These are phyloP conservation scores for Volvariella surrecta DNA, from an alignment of 1,284 basidiomycete species.

Conservation along the genomic window DNA sequence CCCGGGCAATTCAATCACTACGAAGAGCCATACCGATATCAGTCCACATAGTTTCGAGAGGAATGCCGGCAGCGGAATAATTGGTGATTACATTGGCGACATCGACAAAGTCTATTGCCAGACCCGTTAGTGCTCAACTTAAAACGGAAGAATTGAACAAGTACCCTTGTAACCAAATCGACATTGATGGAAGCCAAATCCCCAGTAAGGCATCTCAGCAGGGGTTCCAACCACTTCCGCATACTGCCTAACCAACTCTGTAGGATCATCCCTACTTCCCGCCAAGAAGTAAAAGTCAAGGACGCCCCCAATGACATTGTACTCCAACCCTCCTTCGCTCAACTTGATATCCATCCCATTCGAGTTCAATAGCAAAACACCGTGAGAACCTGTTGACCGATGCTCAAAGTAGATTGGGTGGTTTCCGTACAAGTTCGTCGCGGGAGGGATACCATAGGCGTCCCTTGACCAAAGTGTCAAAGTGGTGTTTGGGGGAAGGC, in stretches of 20 bases:
- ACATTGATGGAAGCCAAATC: conserved; percentile 64
- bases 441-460: conserved; percentile 43
- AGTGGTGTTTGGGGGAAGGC: conserved; percentile 53
- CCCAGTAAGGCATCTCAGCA: conserved; percentile 65
- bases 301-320: conserved; percentile 64
- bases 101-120: conserved; percentile 42
- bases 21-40: conserved; percentile 44
- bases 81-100: conserved; percentile 53
- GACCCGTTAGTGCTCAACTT: neutral
- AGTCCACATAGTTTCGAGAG: conserved; percentile 72
- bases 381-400: conserved; percentile 54
- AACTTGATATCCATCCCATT: conserved; percentile 73
- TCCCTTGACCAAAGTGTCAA: conserved; percentile 66
- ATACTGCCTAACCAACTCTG: conserved; percentile 57
- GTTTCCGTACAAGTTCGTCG: conserved; percentile 58
- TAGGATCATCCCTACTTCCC: conserved; percentile 54
- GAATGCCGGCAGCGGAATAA: conserved; percentile 52
- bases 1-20: conserved; percentile 1
- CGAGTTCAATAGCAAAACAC: conserved; percentile 59
- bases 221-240: conserved; percentile 52
- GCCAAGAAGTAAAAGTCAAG: conserved; percentile 72
- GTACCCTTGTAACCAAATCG: conserved; percentile 57
- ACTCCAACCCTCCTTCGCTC: conserved; percentile 48
- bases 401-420: conserved; percentile 69
- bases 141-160: conserved; percentile 10